These are phyloP conservation scores for Talaromyces sp. DNA, from an alignment of 2,329 filamentous ascomycete genomes.

Conservation along the genomic window DNA sequence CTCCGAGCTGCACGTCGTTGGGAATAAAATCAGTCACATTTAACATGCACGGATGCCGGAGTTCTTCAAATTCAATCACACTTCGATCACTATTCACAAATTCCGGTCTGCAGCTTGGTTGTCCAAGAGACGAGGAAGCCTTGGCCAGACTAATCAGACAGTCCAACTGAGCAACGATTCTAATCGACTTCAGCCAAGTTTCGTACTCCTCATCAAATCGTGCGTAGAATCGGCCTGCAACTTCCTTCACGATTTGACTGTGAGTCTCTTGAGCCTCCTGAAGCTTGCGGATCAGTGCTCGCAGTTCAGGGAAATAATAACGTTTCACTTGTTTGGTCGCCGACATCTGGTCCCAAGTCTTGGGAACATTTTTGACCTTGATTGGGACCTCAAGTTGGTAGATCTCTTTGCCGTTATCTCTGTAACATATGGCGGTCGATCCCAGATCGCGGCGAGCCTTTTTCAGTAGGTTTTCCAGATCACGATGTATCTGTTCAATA, in stretches of 20 bases:
- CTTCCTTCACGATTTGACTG: conserved; percentile 82
- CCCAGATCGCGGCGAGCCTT: conserved; percentile 69
- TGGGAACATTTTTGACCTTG: conserved; percentile 78
- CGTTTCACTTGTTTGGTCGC: conserved; percentile 85
- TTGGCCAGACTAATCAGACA: conserved; percentile 91
- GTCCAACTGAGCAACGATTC: conserved; percentile 86
- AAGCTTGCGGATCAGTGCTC: conserved; percentile 74
- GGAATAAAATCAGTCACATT: conserved; percentile 93
- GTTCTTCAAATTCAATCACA: conserved; percentile 83
- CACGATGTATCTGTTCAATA: conserved; percentile 70
- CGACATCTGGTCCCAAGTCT: conserved; percentile 93
- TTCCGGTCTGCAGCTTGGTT: conserved; percentile 81
- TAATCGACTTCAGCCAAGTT: conserved; percentile 83
- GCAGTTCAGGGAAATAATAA: conserved; percentile 86
- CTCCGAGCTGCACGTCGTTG: conserved; percentile 86
- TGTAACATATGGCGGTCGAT: conserved; percentile 68
- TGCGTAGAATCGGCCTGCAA: conserved; percentile 74
- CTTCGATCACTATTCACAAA: conserved; percentile 84
- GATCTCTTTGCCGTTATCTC: conserved; percentile 91
- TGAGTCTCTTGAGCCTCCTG: conserved; percentile 95
- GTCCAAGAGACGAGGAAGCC: conserved; percentile 75
- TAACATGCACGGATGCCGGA: conserved; percentile 92
- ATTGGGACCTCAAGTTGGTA: conserved; percentile 88
- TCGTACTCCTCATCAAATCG: conserved; percentile 85
- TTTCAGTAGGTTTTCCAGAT: conserved; percentile 68